phyloP scores from a whole-genome alignment of 2,329 filamentous ascomycete genomes.

The Myriosclerotinia scirpicola region DNA sequence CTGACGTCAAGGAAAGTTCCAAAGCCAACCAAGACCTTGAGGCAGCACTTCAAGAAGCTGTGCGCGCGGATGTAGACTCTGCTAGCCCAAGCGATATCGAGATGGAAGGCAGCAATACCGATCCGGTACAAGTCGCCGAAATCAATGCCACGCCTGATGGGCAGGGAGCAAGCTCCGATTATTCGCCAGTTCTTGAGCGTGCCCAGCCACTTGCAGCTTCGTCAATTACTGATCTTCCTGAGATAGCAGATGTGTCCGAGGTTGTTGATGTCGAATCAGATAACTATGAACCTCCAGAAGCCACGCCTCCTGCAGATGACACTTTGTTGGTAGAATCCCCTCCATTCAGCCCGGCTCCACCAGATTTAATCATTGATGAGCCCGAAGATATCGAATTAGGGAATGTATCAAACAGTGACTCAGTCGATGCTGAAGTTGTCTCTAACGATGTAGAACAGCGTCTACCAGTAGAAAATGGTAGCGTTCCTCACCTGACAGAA shows the following conservation, averaged over 20 bases:
- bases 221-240: background rate
- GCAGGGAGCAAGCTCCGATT: conserved; percentile 30
- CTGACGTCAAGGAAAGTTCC: conserved; percentile 8
- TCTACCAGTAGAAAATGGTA: conserved; percentile 27
- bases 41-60: conserved; percentile 36
- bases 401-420: conserved; percentile 26
- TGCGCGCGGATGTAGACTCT: conserved; percentile 36
- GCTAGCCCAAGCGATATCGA: conserved; percentile 28
- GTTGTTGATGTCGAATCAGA: conserved; percentile 45
- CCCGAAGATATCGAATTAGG: conserved; percentile 20
- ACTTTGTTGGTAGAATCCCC: conserved; percentile 39
- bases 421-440: conserved; percentile 17
- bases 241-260: conserved; percentile 14
- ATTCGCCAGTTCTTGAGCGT: conserved; percentile 33
- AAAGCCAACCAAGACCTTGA: conserved; percentile 34
- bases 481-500: conserved; percentile 30
- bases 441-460: conserved; percentile 29
- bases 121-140: conserved; percentile 27
- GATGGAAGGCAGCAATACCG: conserved; percentile 34
- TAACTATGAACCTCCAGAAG: conserved; percentile 56
- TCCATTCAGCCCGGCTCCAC: conserved; percentile 46
- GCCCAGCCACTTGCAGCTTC: conserved; percentile 12
- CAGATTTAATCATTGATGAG: conserved; percentile 37
- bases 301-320: conserved; percentile 34
- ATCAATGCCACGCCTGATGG: conserved; percentile 25